Evolutionary conservation across 2,329 filamentous ascomycete species (phyloP), one percentile per base, ranked within the genome.

Genomic region (Hymenoscyphus fraxineus): DNA sequence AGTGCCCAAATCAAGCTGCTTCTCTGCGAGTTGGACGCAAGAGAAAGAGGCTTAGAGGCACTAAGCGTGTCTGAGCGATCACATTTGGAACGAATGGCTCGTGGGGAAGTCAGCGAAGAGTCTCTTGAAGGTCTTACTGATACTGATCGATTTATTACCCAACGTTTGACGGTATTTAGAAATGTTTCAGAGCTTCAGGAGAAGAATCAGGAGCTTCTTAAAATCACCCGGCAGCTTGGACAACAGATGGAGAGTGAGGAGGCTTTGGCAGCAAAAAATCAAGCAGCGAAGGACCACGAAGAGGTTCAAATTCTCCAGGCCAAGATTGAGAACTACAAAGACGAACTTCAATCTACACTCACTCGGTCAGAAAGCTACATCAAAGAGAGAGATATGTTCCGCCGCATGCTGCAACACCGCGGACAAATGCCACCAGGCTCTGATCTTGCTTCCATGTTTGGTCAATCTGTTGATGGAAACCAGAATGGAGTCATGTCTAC

Each of bases 371-470:
- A 97, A 80, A 96, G 92, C 76, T 97, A 96, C 76, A 92, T 95
- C 75, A 92, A 93, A 72, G 95, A 99, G 79, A 89, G 95, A 67
- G 94, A 99, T 75, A 97, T 97, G 86, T 98, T 97, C 88, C 88
- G 94, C 27, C 92, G 93, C 61, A 93, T 98, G 81, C 85, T 97
- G 38, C 91, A 94, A 70, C 91, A 95, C 67, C 84, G 87, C 64
- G 86, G 87, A 19, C 84, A 87, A 64, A 65, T 83, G 77, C 88
- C 78, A 75, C 82, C 73, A 73, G 84, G 74, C 74, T 85, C 75
- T 13, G 89, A 93, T 66, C 80, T 89, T 54, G 83, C 85, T 16
- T 88, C 88, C 1, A 82, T 88, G 59, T 88, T 96, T 73, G 91
- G 89, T 1, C 87, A 88, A 70, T 91, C 90, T 19, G 78, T 90